Base-by-base conservation (phyloP, 106 monocot genomes). In the Dioscorea zingiberensis region DNA sequence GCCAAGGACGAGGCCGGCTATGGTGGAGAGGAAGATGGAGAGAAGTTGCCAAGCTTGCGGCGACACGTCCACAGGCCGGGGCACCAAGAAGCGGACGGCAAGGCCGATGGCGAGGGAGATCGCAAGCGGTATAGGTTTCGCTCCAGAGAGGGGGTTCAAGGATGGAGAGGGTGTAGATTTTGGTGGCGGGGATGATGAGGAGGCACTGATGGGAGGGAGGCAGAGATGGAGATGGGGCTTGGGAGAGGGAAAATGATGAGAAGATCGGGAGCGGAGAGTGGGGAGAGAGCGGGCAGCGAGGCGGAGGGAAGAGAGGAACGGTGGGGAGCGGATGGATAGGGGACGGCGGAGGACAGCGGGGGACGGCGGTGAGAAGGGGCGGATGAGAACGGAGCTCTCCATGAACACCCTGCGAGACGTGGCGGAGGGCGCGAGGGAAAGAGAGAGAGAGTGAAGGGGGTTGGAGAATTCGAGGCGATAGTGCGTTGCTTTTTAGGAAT, bases 41-140 rank as follows among this genome's bases (percentile, higher is more conserved):
- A 98, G 86, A 48, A 98, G 81, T 71, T 86, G 88, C 92, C 92
- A 98, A 2, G 97, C 85, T 64, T 98, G 91, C 19, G 65, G 47
- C 15, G 84, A 81, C 67, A 98, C 69, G 46, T 80, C 88, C 44
- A 62, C 23, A 13, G 97, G 97, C 27, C 68, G 74, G 15, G 97
- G 92, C 44, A 86, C 60, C 68, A 98, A 75, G 72, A 88, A 91
- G 10, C 79, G 77, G 54, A 91, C 77, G 65, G 60, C 70, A 46
- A 97, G 78, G 23, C 95, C 95, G 72, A 91, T 70, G 58, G 72
- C 85, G 62, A 88, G 28, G 26, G 91, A 97, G 54, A 91, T 56
- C 2, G 70, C 60, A 55, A 91, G 74, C 0, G 91, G 95, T 25
- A 91, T 1, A 0, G 63, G 80, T 70, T 97, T 97, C 21, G 83